These are phyloP conservation scores for Yamadazyma conglobata DNA, from an alignment of 1,139 yeast species.

Conservation along the genomic window DNA sequence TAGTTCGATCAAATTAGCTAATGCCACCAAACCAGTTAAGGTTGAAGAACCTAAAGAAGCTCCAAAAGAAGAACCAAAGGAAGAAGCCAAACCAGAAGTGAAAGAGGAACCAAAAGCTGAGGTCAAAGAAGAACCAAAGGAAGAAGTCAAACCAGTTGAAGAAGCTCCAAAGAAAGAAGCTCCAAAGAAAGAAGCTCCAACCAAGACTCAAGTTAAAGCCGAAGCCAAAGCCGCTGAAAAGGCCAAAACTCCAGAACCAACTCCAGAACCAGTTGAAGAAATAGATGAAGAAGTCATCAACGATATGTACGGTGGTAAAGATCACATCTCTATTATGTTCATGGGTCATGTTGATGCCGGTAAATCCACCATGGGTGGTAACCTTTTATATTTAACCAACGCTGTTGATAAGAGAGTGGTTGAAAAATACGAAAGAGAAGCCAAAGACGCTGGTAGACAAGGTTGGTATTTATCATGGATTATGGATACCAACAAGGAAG, in stretches of 20 bases:
- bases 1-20: constrained; percentile 66
- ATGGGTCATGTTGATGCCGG: constrained; percentile 99
- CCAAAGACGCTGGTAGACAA: constrained; percentile 98
- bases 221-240: constrained; percentile 8
- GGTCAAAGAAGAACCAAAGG: constrained; percentile 7
- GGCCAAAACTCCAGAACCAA: constrained; percentile 5
- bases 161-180: constrained; percentile 17
- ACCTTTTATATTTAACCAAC: constrained; percentile 85
- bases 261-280: constrained; percentile 45
- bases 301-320: constrained; percentile 96
- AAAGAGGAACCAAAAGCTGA: constrained; percentile 4
- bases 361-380: constrained; percentile 99
- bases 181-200: constrained; percentile 11
- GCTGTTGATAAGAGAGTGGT: constrained; percentile 99
- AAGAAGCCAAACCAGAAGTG: constrained; percentile 5
- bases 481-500: constrained; percentile 98
- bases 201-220: constrained; percentile 15
- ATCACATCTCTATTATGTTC: constrained; percentile 91
- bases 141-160: constrained; percentile 20
- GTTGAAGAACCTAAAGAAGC: constrained; percentile 17
- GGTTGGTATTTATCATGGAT: constrained; percentile 99
- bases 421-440: constrained; percentile 96
- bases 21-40: constrained; percentile 36
- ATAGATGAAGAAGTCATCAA: constrained; percentile 85
- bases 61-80: constrained; percentile 13